Evolutionary conservation across 139 green algal species (phyloP).

Genomic region (Chlorella sp.): DNA sequence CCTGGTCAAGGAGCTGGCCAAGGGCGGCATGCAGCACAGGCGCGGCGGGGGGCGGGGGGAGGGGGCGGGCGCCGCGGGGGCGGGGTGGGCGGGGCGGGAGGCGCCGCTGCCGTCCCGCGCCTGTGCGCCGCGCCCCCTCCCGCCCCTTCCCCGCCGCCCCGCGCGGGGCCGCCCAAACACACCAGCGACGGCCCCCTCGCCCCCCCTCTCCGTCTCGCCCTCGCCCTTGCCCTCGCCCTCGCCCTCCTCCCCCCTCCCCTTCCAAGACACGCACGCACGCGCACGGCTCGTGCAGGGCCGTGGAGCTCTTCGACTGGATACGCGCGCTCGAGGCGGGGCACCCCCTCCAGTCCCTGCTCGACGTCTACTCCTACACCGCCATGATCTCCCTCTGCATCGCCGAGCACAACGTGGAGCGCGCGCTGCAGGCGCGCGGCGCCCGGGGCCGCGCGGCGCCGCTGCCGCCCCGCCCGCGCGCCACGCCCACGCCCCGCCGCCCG

Average conservation of each 20-base stretch:
- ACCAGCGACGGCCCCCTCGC: neutral
- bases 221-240: neutral
- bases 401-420: constrained; percentile 73
- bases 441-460: no score
- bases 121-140: neutral
- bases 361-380: constrained; percentile 87
- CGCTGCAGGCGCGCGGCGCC: constrained; percentile 51
- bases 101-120: neutral
- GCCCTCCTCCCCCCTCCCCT: neutral
- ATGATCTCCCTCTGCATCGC: constrained; percentile 82
- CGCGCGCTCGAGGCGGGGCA: constrained; percentile 51
- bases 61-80: neutral
- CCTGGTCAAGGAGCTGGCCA: constrained; percentile 81
- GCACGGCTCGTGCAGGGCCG: constrained; percentile 47
- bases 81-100: neutral
- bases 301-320: constrained; percentile 84
- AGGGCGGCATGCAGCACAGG: constrained; percentile 46
- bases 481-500: no score
- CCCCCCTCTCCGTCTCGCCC: neutral
- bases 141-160: neutral
- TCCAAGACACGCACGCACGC: no score
- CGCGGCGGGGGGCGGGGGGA: neutral
- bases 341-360: constrained; percentile 60
- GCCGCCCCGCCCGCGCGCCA: no score
- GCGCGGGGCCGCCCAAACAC: neutral